Conservation (phyloP, 495 filamentous ascomycete species). For the Aspergillus heteromorphus region DNA sequence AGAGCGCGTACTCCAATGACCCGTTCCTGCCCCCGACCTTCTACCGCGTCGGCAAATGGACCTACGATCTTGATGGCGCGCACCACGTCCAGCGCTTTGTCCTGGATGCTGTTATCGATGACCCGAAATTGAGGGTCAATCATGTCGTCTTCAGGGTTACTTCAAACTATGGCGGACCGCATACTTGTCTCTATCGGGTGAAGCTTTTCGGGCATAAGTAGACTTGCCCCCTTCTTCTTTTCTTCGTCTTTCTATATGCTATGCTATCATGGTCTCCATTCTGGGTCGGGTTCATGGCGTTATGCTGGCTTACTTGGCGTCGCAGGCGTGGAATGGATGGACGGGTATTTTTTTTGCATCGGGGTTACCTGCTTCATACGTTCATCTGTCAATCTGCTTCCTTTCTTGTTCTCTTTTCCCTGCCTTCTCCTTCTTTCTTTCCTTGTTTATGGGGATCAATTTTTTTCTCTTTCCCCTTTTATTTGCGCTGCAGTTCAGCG, state of each 20-base stretch:
- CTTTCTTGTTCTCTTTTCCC: no score
- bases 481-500: no score
- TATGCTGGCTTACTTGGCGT: no score
- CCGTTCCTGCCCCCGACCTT: conserved; percentile 26
- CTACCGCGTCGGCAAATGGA: conserved; percentile 42
- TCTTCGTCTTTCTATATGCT: neutral
- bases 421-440: no score
- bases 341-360: no score
- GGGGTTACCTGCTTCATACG: no score
- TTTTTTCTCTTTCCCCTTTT: no score
- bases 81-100: conserved; percentile 34
- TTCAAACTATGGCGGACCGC: conserved; percentile 42
- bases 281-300: no score
- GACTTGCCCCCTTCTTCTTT: neutral
- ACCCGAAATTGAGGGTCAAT: conserved; percentile 32
- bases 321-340: no score
- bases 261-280: no score
- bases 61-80: conserved; percentile 32
- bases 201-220: conserved; percentile 38
- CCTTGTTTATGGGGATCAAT: no score
- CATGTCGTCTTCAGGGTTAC: conserved; percentile 41
- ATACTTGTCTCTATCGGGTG: conserved; percentile 45
- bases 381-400: no score
- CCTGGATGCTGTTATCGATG: conserved; percentile 30
- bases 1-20: conserved; percentile 32